Base-by-base conservation (phyloP, 108 stramenopile genomes). In the Conticribra weissflogii region DNA sequence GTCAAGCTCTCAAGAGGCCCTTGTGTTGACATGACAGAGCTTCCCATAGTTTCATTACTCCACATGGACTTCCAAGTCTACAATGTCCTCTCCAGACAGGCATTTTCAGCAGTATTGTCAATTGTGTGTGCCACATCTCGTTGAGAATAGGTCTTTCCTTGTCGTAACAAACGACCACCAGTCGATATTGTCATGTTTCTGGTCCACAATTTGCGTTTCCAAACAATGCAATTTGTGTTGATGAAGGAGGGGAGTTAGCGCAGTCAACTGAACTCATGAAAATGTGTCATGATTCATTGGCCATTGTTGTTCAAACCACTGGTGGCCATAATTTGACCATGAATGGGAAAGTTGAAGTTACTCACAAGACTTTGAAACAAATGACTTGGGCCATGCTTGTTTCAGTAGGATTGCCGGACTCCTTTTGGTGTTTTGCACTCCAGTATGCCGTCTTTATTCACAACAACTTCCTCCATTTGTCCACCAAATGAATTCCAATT, bases 31-130 rank as follows among this genome's bases (percentile, higher is more conserved):
- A 34, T 23, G 44, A 60, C 68, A 14, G 28, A 14, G 3, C 30
- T 60, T 7, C 68, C 57, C 18, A 2, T 52, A 4, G 68, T 56
- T 19, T 28, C 33, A 41, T 3, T 28, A 27, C 50, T 33, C 5
- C 68, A 69, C 25, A 5, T 69, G 41, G 68, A 69, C 32, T 59
- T 36, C 17, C 30, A 56, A 3, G 58, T 69, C 19, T 68, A 15
- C 15, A 68, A 68, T 56, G 31, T 34, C 3, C 23, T 57, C 3
- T 68, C 66, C 16, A 32, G 30, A 4, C 24, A 41, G 2, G 66
- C 54, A 23, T 68, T 68, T 29, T 3, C 19, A 22, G 31, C 53
- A 7, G 16, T 22, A 16, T 28, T 68, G 4, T 55, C 34, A 14
- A 68, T 68, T 7, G 66, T 68, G 12, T 53, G 56, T 18, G 19